These are phyloP conservation scores for Pachyrhizus erosus DNA, from an alignment of 306 rosid genomes.

Conservation along the genomic window DNA sequence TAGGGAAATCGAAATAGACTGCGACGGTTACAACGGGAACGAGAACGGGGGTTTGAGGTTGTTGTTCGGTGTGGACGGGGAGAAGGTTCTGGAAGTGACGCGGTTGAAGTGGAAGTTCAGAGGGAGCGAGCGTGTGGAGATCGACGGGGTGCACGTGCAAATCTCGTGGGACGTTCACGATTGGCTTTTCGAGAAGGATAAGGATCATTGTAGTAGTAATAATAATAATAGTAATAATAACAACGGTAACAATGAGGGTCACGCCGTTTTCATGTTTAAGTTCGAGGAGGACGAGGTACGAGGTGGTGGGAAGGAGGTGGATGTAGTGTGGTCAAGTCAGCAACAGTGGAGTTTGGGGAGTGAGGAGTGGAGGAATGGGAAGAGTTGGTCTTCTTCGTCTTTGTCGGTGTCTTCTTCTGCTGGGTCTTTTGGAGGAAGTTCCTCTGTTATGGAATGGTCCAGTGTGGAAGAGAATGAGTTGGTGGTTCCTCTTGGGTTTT, in stretches of 20 bases:
- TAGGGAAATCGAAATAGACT: constrained; percentile 62
- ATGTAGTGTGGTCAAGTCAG: constrained; percentile 42
- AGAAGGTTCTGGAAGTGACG: constrained; percentile 61
- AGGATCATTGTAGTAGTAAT: background rate
- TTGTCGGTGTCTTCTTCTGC: constrained; percentile 68
- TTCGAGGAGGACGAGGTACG: constrained; percentile 62
- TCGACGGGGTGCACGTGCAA: constrained; percentile 61
- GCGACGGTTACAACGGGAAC: constrained; percentile 33
- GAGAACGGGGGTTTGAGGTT: constrained; percentile 37
- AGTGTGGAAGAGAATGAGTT: constrained; percentile 75
- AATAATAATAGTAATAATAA: background rate
- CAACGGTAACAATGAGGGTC: constrained; percentile 44
- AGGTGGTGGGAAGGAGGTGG: constrained; percentile 27
- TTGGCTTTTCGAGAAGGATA: constrained; percentile 66
- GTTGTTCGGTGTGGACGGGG: constrained; percentile 56
- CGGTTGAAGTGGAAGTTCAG: constrained; percentile 81
- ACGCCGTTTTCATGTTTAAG: constrained; percentile 78
- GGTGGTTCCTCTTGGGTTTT: constrained; percentile 65
- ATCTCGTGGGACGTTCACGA: constrained; percentile 87
- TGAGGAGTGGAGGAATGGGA: constrained; percentile 44
- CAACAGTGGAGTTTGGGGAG: constrained; percentile 56
- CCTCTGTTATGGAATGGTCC: constrained; percentile 78
- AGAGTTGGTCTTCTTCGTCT: constrained; percentile 74
- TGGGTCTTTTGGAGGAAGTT: constrained; percentile 68
- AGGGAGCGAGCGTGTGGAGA: constrained; percentile 60